Percentiles rank a stretch among this genome's conserved stretches.
Conservation (phyloP, 331 rosid genomes). For the Arachis monticola region DNA sequence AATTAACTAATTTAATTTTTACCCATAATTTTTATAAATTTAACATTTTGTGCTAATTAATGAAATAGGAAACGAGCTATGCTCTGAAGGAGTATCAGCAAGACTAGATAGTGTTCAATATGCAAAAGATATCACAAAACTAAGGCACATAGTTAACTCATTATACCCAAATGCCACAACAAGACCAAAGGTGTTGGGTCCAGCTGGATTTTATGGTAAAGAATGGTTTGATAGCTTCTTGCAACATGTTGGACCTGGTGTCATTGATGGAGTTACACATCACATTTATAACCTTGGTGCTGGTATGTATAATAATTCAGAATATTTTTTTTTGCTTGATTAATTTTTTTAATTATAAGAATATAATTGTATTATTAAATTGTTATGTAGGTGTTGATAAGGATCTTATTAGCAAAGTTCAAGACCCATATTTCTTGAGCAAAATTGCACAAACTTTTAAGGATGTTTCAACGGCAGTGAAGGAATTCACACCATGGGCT, state of each 20-base stretch:
- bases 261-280: conserved; percentile 60
- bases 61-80: conserved; percentile 62
- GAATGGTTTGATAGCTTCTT: conserved; percentile 67
- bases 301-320: conserved; percentile 43
- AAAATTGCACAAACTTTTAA: conserved; percentile 49
- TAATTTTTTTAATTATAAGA: not conserved
- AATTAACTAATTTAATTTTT: too few relatives aligned
- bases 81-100: conserved; percentile 52
- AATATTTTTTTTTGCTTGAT: not conserved
- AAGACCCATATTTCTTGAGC: conserved; percentile 59
- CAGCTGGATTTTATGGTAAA: conserved; percentile 63
- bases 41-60: not conserved
- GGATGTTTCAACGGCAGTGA: conserved; percentile 33
- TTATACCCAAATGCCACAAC: conserved; percentile 46
- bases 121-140: conserved; percentile 56
- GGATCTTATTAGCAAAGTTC: conserved; percentile 49
- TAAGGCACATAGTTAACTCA: conserved; percentile 44
- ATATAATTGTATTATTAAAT: not conserved
- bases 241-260: conserved; percentile 49
- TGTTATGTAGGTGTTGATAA: conserved; percentile 53
- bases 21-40: not conserved
- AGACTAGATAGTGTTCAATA: conserved; percentile 57
- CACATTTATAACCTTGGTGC: conserved; percentile 82
- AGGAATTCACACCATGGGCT: conserved; percentile 47
- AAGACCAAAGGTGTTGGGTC: conserved; percentile 66